Percentiles rank a stretch among this genome's conserved stretches.
Evolutionary conservation across 2,329 filamentous ascomycete genomes (phyloP).

Genomic region (Pezicula neosporulosa): DNA sequence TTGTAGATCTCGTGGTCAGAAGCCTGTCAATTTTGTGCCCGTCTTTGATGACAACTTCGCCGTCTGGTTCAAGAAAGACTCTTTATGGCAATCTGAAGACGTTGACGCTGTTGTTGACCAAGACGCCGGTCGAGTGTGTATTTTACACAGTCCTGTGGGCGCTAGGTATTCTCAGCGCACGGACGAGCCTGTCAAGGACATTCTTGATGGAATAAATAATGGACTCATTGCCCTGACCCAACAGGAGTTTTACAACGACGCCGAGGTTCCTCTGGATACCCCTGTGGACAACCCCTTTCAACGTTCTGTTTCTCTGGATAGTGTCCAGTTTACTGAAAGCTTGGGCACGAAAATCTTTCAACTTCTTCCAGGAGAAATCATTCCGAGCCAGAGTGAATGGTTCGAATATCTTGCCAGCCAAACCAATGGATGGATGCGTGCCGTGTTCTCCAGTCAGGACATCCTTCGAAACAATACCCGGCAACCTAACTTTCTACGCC

Average conservation of each 20-base stretch:
- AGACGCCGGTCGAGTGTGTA: constrained; percentile 93
- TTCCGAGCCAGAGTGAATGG: no score
- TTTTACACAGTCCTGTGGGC: constrained; percentile 91
- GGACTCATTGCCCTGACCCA: constrained; percentile 80
- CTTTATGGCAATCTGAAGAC: constrained; percentile 98
- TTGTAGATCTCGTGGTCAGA: constrained; percentile 88
- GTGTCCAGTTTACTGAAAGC: no score
- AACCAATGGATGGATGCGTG: no score
- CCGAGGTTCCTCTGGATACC: constrained; percentile 72
- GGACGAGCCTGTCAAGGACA: constrained; percentile 93
- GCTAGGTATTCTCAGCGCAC: constrained; percentile 85
- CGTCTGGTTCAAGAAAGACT: constrained; percentile 99
- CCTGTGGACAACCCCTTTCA: constrained; percentile 96
- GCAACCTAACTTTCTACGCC: no score
- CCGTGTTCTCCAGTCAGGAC: no score
- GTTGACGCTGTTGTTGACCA: constrained; percentile 92
- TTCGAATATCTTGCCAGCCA: no score
- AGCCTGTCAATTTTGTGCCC: constrained; percentile 94
- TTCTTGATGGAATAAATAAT: constrained; percentile 86
- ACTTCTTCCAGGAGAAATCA: no score
- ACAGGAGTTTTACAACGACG: constrained; percentile 73
- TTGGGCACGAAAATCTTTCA: no score
- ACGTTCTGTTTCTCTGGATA: no score
- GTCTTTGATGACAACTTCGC: constrained; percentile 96
- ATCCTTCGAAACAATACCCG: no score